Percentiles rank a stretch among this genome's conserved stretches.
phyloP scores from a whole-genome alignment of 129 eudicot genomes.

The Flaveria sonorensis region DNA sequence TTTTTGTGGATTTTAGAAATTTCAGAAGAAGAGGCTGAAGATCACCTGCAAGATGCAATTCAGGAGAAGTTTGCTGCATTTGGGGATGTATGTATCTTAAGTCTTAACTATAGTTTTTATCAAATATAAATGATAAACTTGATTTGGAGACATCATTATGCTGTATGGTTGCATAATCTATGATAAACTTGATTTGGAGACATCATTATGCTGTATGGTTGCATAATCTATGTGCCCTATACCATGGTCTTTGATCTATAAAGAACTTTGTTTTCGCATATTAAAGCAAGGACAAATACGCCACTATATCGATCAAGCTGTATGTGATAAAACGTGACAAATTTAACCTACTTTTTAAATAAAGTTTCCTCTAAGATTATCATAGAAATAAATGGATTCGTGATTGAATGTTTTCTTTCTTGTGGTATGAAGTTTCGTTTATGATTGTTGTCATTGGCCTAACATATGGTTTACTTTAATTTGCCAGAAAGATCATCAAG shows the following conservation, averaged over 20 bases:
- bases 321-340: not conserved
- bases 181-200: constrained; percentile 13
- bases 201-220: constrained; percentile 3
- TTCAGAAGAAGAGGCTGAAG: constrained; percentile 96
- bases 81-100: constrained; percentile 70
- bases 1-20: constrained; percentile 61
- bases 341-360: not conserved
- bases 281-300: not conserved
- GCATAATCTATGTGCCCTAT: not conserved
- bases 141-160: constrained; percentile 3
- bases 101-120: constrained; percentile 17
- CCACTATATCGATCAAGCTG: not conserved
- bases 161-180: constrained; percentile 6
- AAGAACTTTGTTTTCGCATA: not conserved
- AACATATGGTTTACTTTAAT: constrained; percentile 26
- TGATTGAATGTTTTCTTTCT: constrained; percentile 3
- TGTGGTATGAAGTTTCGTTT: not conserved
- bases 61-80: constrained; percentile 94
- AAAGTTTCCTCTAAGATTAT: not conserved
- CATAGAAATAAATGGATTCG: constrained; percentile 1
- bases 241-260: not conserved
- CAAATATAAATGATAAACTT: constrained; percentile 14
- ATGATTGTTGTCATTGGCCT: constrained; percentile 12
- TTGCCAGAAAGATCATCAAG: constrained; percentile 85
- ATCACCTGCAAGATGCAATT: constrained; percentile 88